These are phyloP conservation scores for Barnettozyma wickerhamii DNA, from an alignment of 805 yeast genomes.

Conservation along the genomic window DNA sequence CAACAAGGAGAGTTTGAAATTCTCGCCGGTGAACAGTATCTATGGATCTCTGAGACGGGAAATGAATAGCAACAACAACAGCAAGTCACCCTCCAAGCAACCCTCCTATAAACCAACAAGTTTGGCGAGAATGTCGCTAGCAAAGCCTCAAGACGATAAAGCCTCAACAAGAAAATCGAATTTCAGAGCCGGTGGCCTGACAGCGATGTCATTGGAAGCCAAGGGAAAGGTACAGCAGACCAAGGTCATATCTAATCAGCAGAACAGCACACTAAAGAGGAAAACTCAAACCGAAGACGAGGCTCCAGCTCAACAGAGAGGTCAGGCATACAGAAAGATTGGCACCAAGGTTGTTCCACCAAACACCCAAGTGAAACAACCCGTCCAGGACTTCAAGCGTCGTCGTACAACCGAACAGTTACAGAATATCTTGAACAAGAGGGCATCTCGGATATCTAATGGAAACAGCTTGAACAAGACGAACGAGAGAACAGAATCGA, in stretches of 20 bases:
- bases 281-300: constrained; percentile 23
- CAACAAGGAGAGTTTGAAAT: constrained; percentile 15
- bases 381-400: constrained; percentile 21
- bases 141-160: constrained; percentile 17
- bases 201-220: constrained; percentile 18
- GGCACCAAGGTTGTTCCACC: constrained; percentile 23
- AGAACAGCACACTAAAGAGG: constrained; percentile 1
- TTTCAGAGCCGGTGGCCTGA: constrained; percentile 18
- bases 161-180: constrained; percentile 17
- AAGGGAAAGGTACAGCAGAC: constrained; percentile 14
- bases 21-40: constrained; percentile 27
- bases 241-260: constrained; percentile 18
- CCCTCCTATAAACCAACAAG: constrained; percentile 11
- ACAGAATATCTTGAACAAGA: constrained; percentile 18
- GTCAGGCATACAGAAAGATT: constrained; percentile 22
- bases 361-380: constrained; percentile 8
- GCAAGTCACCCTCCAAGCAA: too few relatives aligned
- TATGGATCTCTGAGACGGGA: constrained; percentile 24
- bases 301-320: not conserved
- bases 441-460: constrained; percentile 24
- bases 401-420: constrained; percentile 24
- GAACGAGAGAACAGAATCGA: constrained; percentile 1
- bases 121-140: constrained; percentile 21
- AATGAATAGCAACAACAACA: constrained; percentile 21
- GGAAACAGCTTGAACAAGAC: constrained; percentile 5